phyloP scores from a whole-genome alignment of 768 basidiomycete genomes.

The Suillus decipiens region DNA sequence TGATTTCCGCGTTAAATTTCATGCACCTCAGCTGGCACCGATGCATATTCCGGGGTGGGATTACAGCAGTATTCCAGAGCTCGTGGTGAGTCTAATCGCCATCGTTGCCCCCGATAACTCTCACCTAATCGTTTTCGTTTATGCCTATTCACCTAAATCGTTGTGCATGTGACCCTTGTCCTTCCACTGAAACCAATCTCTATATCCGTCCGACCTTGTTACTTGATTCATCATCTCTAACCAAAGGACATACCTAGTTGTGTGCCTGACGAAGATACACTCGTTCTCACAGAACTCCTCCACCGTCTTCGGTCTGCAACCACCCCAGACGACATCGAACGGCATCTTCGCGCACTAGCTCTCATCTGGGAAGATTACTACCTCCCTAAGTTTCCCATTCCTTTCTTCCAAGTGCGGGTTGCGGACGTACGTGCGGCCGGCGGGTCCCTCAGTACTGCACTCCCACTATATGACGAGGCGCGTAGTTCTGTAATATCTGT shows the following conservation, averaged over 20 bases:
- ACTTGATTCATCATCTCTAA: neutral
- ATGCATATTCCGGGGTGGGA: constrained; percentile 29
- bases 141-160: no score
- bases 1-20: constrained; percentile 30
- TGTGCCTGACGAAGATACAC: constrained; percentile 25
- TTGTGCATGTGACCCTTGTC: constrained; percentile 4
- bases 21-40: constrained; percentile 32
- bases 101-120: constrained; percentile 3
- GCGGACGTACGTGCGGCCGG: constrained; percentile 33
- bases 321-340: constrained; percentile 18
- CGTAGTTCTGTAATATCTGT: constrained; percentile 11
- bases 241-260: constrained; percentile 24
- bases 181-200: constrained; percentile 1
- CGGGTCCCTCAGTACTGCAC: constrained; percentile 32
- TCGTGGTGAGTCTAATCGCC: constrained; percentile 26
- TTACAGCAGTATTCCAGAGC: constrained; percentile 27
- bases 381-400: constrained; percentile 32
- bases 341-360: constrained; percentile 28
- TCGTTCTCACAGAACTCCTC: constrained; percentile 21
- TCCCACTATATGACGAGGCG: constrained; percentile 33
- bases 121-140: neutral
- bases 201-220: neutral
- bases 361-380: constrained; percentile 34
- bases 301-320: constrained; percentile 19
- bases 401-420: constrained; percentile 34